A percentile compares a stretch with the other conserved stretches of the same genome.
Conservation (phyloP, 306 rosid species). For the Delonix regia region DNA sequence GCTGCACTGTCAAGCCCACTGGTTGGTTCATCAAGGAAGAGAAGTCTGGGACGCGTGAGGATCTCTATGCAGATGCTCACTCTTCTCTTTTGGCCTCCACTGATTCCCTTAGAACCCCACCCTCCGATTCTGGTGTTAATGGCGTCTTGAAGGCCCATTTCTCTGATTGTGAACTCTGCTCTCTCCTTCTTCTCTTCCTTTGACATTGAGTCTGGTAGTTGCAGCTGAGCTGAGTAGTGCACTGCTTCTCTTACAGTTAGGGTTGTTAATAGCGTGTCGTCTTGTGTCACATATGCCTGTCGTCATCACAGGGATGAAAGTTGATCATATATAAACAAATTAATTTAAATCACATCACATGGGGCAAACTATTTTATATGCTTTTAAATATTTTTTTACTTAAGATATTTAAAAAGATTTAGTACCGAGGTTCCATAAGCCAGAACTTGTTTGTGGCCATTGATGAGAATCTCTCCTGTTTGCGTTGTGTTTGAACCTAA, state of each 20-base stretch:
- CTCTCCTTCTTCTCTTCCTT: conserved; percentile 47
- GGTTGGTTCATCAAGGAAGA: conserved; percentile 59
- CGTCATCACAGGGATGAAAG: neutral
- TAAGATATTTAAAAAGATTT: neutral
- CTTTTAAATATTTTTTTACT: neutral
- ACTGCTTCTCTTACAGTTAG: conserved; percentile 55
- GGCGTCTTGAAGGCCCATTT: conserved; percentile 58
- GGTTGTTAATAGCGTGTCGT: conserved; percentile 44
- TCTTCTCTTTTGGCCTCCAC: conserved; percentile 56
- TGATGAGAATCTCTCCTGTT: conserved; percentile 23
- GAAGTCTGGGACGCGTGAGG: conserved; percentile 47
- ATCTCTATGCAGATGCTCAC: conserved; percentile 58
- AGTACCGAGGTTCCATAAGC: conserved; percentile 34
- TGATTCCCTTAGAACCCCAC: conserved; percentile 50
- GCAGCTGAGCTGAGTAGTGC: conserved; percentile 56
- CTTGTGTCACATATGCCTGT: conserved; percentile 36
- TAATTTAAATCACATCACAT: too few relatives aligned
- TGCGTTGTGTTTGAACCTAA: conserved; percentile 24
- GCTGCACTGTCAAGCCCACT: conserved; percentile 86
- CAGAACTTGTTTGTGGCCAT: conserved; percentile 31
- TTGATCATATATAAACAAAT: neutral
- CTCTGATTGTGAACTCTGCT: conserved; percentile 50
- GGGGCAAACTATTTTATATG: neutral
- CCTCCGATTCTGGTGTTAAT: conserved; percentile 57
- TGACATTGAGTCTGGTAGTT: conserved; percentile 48